Evolutionary conservation across 2,329 filamentous ascomycete species (phyloP).

Genomic region (Hypoxylon sp.): DNA sequence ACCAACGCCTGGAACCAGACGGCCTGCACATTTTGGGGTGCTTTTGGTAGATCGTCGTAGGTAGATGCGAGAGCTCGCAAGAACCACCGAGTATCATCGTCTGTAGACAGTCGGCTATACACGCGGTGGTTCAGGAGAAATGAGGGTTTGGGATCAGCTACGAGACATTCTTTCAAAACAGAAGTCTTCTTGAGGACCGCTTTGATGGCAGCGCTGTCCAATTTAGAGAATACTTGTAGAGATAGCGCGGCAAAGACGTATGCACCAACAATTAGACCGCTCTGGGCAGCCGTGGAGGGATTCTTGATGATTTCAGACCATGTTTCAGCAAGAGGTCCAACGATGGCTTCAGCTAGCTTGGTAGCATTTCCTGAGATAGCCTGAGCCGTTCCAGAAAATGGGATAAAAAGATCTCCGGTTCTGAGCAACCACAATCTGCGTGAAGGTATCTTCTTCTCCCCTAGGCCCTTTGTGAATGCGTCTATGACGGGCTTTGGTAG

Average conservation of each 20-base stretch:
- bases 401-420: conserved; percentile 74
- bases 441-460: conserved; percentile 82
- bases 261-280: conserved; percentile 79
- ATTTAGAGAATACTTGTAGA: conserved; percentile 61
- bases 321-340: conserved; percentile 68
- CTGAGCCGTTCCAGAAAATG: conserved; percentile 55
- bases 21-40: conserved; percentile 60
- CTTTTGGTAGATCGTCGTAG: conserved; percentile 61
- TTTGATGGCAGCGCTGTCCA: conserved; percentile 60
- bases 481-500: conserved; percentile 74
- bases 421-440: conserved; percentile 83
- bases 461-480: conserved; percentile 79
- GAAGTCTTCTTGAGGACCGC: conserved; percentile 66
- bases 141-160: conserved; percentile 80
- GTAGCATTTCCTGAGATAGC: conserved; percentile 57
- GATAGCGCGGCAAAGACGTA: conserved; percentile 76
- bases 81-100: conserved; percentile 83
- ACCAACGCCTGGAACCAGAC: conserved; percentile 88
- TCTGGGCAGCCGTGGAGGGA: conserved; percentile 80
- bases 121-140: conserved; percentile 86
- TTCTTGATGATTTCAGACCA: conserved; percentile 84
- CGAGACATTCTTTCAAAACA: conserved; percentile 71
- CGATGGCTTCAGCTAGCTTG: conserved; percentile 62
- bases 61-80: conserved; percentile 73
- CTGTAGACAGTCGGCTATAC: conserved; percentile 78